Evolutionary conservation across 306 rosid species (phyloP).

Genomic region (Prunus campanulata): DNA sequence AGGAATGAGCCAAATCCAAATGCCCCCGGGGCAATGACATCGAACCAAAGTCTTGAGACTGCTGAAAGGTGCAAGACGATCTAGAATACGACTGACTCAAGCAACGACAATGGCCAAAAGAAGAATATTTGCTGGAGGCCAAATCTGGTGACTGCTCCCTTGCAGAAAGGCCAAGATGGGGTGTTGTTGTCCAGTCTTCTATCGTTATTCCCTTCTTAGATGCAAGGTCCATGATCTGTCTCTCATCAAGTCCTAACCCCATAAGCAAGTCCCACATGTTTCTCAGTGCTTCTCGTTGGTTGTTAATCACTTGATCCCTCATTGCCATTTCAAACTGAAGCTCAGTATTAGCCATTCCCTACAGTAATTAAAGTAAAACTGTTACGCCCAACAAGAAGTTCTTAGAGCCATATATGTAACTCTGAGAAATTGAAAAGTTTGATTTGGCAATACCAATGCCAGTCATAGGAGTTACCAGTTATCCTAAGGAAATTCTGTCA

Average conservation of each 20-base stretch:
- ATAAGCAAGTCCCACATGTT: slow-evolving; percentile 55
- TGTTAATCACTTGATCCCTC: slow-evolving; percentile 63
- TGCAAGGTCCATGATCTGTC: slow-evolving; percentile 47
- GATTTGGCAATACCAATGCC: not conserved
- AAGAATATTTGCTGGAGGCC: slow-evolving; percentile 21
- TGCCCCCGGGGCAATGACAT: slow-evolving; percentile 20
- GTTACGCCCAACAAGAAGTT: slow-evolving; percentile 4
- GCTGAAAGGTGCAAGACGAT: slow-evolving; percentile 37
- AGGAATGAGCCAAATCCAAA: slow-evolving; percentile 22
- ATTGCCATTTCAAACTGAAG: slow-evolving; percentile 67
- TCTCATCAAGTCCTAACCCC: slow-evolving; percentile 57
- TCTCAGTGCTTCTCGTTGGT: slow-evolving; percentile 50
- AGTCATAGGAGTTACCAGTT: not conserved
- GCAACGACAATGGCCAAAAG: slow-evolving; percentile 18
- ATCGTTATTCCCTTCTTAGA: slow-evolving; percentile 53
- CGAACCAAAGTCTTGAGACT: slow-evolving; percentile 23
- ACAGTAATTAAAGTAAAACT: not conserved
- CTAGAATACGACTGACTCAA: slow-evolving; percentile 24
- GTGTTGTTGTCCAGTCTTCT: slow-evolving; percentile 44
- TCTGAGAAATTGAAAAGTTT: not conserved
- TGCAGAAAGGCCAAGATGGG: slow-evolving; percentile 33
- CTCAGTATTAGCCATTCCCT: slow-evolving; percentile 64
- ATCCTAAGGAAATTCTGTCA: not conserved
- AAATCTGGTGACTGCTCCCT: slow-evolving; percentile 31
- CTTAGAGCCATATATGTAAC: not conserved